Conservation (phyloP, 768 basidiomycete species). For the Cystofilobasidium capitatum region DNA sequence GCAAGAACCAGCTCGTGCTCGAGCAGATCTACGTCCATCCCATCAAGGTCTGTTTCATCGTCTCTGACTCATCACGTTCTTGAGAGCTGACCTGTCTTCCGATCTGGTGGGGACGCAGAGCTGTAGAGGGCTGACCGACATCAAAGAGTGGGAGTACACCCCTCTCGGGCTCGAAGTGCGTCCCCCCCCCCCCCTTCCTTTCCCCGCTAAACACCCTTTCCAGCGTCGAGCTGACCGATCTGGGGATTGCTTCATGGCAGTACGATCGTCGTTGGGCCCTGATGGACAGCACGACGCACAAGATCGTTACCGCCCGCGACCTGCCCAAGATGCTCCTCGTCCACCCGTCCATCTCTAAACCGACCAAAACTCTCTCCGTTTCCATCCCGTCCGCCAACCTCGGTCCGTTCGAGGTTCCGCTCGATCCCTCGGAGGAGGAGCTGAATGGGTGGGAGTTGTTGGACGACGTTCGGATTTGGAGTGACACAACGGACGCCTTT, state of each 20-base stretch:
- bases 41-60: conserved; percentile 11
- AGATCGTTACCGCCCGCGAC: conserved; percentile 10
- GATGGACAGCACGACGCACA: conserved; percentile 13
- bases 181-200: background rate
- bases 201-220: background rate
- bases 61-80: background rate
- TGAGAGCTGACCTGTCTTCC: background rate
- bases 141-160: background rate
- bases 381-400: conserved; percentile 1
- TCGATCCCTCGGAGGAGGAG: conserved; percentile 1
- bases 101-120: background rate
- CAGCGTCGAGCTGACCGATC: no score
- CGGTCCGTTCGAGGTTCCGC: conserved; percentile 4
- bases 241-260: background rate
- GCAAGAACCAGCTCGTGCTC: conserved; percentile 1
- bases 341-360: background rate
- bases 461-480: conserved; percentile 12
- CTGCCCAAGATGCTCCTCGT: background rate
- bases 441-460: conserved; percentile 1
- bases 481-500: conserved; percentile 2
- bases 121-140: conserved; percentile 4
- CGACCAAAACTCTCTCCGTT: background rate
- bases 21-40: conserved; percentile 11
- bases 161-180: conserved; percentile 6
- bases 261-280: conserved; percentile 18